These are phyloP conservation scores for Intubia oerlemansii DNA, from an alignment of 2,329 filamentous ascomycete genomes.

Conservation along the genomic window DNA sequence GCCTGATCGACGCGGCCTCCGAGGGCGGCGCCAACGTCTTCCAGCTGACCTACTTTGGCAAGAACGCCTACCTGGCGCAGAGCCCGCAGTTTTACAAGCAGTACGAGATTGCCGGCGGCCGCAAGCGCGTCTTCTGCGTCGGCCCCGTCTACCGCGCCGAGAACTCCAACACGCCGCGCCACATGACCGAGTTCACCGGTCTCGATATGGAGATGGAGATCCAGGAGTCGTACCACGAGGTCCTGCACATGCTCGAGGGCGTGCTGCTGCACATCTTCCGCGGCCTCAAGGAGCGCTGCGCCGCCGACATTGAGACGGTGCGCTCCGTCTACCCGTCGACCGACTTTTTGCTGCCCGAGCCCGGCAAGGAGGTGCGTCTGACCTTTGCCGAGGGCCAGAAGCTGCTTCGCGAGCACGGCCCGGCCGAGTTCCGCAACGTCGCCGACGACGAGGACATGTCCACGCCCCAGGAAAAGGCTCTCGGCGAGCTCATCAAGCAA, in stretches of 20 bases:
- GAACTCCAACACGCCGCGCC: conserved; percentile 63
- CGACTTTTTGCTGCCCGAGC: conserved; percentile 51
- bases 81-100: conserved; percentile 79
- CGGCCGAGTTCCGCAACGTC: conserved; percentile 43
- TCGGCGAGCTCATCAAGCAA: conserved; percentile 64
- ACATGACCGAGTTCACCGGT: conserved; percentile 77
- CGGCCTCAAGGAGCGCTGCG: conserved; percentile 44
- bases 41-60: conserved; percentile 71
- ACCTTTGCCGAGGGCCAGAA: conserved; percentile 61
- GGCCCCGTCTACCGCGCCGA: conserved; percentile 74
- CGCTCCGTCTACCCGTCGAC: conserved; percentile 58
- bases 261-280: conserved; percentile 64
- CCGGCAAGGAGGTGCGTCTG: conserved; percentile 54
- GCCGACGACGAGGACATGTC: conserved; percentile 59
- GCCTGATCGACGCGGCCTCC: conserved; percentile 71
- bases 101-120: conserved; percentile 59
- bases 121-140: conserved; percentile 59
- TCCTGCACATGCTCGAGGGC: conserved; percentile 48
- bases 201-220: conserved; percentile 87
- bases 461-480: conserved; percentile 70
- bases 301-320: conserved; percentile 50
- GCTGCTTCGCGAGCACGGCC: conserved; percentile 55
- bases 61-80: conserved; percentile 60
- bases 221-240: conserved; percentile 56
- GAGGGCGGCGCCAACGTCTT: conserved; percentile 92